Base-by-base conservation (phyloP, 2,329 filamentous ascomycete species). In the Microcyclospora pomicola region DNA sequence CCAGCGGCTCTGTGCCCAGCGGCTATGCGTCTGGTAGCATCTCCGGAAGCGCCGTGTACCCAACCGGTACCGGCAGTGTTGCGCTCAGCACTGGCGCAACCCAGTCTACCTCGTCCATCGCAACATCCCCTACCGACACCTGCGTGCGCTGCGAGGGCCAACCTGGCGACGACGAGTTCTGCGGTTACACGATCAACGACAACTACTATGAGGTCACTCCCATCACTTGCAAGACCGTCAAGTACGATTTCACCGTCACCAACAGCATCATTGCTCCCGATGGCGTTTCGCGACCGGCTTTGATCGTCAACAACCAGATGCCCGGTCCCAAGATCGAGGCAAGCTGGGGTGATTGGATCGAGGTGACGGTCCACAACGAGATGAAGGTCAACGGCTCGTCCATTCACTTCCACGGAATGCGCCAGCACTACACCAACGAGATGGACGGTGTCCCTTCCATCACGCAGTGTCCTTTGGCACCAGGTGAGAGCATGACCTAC, bases 261-360 rank as follows among this genome's bases (percentile, higher is more conserved):
- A 63, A 65, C 38, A 53, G 45, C 1, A 67, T 62, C 4, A 44
- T 66, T 38, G 53, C 65, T 6, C 66, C 64, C 2, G 68, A 71
- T 51, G 68, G 68, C 5, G 54, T 63, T 14, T 47, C 56, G 27
- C 54, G 61, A 19, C 48, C 50, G 1, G 42, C 14, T 40, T 44
- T 60, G 13, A 47, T 63, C 1, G 51, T 70, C 42, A 69, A 70
- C 42, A 64, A 64, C 5, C 61, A 64, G 39, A 60, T 63, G 43
- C 50, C 50, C 9, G 49, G 50, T 6, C 49, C 49, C 28, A 13
- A 38, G 12, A 50, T 54, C 29, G 48, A 54, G 33, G 51, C 50
- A 4, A 53, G 62, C 50, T 47, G 67, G 66, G 65, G 60, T 15
- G 61, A 67, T 39, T 59, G 45, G 44, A 46, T 52, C 34, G 35